Base-by-base conservation (phyloP, 1,284 basidiomycete genomes). In the Inonotus obliquus region DNA sequence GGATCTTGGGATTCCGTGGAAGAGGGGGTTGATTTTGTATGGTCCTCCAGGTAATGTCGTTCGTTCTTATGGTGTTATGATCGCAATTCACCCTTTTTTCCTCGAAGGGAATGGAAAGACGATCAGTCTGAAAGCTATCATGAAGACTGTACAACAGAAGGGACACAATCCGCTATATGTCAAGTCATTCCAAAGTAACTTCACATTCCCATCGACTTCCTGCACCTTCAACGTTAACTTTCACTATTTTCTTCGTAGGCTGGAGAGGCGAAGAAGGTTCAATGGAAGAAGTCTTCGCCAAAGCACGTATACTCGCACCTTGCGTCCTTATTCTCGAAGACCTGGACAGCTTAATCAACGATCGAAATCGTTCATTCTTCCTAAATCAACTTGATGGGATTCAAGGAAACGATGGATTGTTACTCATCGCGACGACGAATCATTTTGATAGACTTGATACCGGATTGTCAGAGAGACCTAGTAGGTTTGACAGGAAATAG, bases 401-500 rank as follows among this genome's bases (percentile, higher is more conserved):
- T 29, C 81, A 84, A 67, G 80, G 84, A 35, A 93, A 93, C 67
- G 84, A 92, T 65, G 91, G 91, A 0, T 66, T 94, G 7, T 79
- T 93, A 48, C 76, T 92, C 68, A 86, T 93, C 65, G 89, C 83
- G 14, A 89, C 91, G 0, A 93, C 92, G 25, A 94, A 94, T 70
- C 90, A 93, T 71, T 86, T 92, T 67, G 88, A 92, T 53, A 77
- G 79, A 39, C 81, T 93, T 54, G 91, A 93, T 67, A 84, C 87
- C 17, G 87, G 86, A 7, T 71, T 94, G 62, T 87, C 87, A 61
- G 83, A 77, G 52, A 81, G 91, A 23, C 91, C 91, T 4, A 91
- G 89, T 66, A 82, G 91, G 27, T 94, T 93, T 68, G 91, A 93
- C 71, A 80, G 91, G 58, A 92, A 92, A 76, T 93, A 86, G 90